Evolutionary conservation across 257 asterid genomes (phyloP), one percentile per base, ranked within the genome.

Genomic region (Penstemon davidsonii): DNA sequence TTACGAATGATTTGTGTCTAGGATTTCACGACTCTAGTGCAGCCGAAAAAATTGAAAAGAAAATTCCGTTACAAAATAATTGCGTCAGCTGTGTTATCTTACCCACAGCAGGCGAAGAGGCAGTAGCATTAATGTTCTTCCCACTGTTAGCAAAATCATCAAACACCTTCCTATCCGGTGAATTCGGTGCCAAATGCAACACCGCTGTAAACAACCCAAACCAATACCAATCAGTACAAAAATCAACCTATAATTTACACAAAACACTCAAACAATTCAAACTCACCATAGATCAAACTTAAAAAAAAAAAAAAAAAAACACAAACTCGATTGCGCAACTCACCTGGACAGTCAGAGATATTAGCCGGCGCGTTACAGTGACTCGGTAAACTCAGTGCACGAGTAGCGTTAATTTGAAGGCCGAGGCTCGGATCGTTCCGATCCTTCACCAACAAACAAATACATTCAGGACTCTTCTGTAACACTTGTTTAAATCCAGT

Each of bases 141-240:
- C 69, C 81, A 40, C 43, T 61, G 45, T 80, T 79, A 5, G 79
- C 86, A 67, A 83, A 84, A 68, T 87, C 98, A 37, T 83, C 72
- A 45, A 89, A 92, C 36, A 89, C 82, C 82, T 89, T 87, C 6
- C 95, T 94, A 13, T 89, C 96, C 0, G 96, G 92, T 49, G 98
- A 89, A 60, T 86, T 87, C 51, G 96, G 92, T 49, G 96, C 65
- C 74, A 92, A 82, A 71, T 92, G 94, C 62, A 89, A 74, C 41
- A 92, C 54, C 4, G 73, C 98, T 87, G 89, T 54, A 62, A 39
- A 9, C 38, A 1, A 1, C 2, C 38, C 33, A 52, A 6, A 7
- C 25, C 4, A 49, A 3, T 18, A 15, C 7, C 33, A 36, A 19
- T 8, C 6, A 15, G 8, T 5, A 46, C 4, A 37, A 4, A 3